These are phyloP conservation scores for Solanum peruvianum DNA, from an alignment of 257 asterid species.

Conservation along the genomic window DNA sequence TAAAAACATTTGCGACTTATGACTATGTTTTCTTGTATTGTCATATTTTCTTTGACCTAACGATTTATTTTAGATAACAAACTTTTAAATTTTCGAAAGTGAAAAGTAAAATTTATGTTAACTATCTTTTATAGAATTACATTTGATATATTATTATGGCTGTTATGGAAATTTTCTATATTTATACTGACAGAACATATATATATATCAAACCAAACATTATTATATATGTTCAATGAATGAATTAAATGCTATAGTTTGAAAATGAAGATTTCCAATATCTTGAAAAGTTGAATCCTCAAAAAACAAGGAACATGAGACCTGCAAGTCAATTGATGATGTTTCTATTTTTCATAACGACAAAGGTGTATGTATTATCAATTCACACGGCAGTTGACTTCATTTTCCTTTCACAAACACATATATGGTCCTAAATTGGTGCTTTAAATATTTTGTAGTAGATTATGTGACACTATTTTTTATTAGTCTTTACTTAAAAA, in stretches of 20 bases:
- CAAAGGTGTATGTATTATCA: not conserved
- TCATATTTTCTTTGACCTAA: not conserved
- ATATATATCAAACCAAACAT: not conserved
- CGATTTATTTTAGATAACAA: not conserved
- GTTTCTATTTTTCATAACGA: not conserved
- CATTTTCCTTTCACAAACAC: not conserved
- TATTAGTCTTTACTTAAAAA: not conserved
- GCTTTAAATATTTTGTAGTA: not conserved
- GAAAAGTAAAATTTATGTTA: accelerated
- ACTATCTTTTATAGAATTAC: not conserved
- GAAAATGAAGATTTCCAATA: not conserved
- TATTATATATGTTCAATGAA: not conserved
- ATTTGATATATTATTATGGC: not conserved
- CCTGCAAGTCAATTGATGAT: not conserved
- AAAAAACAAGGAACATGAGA: not conserved
- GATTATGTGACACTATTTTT: not conserved
- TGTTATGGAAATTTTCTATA: not conserved
- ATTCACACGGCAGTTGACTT: not conserved
- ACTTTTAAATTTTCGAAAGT: not conserved
- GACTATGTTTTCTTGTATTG: not conserved
- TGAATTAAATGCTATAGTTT: not conserved
- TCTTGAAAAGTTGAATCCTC: not conserved
- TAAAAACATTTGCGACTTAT: not conserved
- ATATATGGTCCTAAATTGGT: not conserved
- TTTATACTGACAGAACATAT: not conserved